Evolutionary conservation across 148 eudicot genomes (phyloP).

Genomic region (Chenopodium berlandieri): DNA sequence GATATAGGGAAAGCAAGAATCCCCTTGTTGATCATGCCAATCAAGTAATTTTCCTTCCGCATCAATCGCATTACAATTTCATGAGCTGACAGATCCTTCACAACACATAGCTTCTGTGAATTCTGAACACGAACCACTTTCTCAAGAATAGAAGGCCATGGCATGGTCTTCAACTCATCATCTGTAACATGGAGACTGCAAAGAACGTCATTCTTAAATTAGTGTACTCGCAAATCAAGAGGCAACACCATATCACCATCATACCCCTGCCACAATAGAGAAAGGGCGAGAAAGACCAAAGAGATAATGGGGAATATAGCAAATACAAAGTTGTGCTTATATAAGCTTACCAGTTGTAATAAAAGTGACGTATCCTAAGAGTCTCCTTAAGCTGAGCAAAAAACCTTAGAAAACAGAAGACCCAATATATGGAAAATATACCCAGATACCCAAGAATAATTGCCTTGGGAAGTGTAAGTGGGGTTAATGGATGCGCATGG

Average conservation of each 20-base stretch:
- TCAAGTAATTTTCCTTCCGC: slow-evolving; percentile 96
- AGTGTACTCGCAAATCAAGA: not conserved
- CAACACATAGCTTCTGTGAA: slow-evolving; percentile 66
- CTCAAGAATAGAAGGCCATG: slow-evolving; percentile 84
- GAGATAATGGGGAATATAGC: not conserved
- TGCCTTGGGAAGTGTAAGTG: slow-evolving; percentile 69
- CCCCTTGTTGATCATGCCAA: slow-evolving; percentile 97
- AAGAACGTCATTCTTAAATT: slow-evolving; percentile 8
- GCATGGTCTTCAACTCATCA: slow-evolving; percentile 83
- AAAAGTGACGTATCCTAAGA: slow-evolving; percentile 74
- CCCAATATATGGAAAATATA: slow-evolving; percentile 74
- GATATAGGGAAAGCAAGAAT: slow-evolving; percentile 82
- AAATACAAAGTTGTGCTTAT: not conserved
- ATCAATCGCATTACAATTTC: slow-evolving; percentile 89
- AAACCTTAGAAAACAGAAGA: slow-evolving; percentile 82
- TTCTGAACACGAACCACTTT: slow-evolving; percentile 73
- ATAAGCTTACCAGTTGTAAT: slow-evolving; percentile 58
- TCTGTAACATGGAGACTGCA: slow-evolving; percentile 91
- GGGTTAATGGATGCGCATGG: slow-evolving; percentile 80
- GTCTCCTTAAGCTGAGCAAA: slow-evolving; percentile 83
- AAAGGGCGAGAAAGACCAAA: not conserved
- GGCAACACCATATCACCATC: not conserved
- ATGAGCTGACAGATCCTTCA: slow-evolving; percentile 87
- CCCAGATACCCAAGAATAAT: slow-evolving; percentile 85
- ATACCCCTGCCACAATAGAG: not conserved